A percentile compares a stretch with the other conserved stretches of the same genome.
These are phyloP conservation scores for Xylaria venustula DNA, from an alignment of 495 filamentous ascomycete genomes.

Conservation along the genomic window DNA sequence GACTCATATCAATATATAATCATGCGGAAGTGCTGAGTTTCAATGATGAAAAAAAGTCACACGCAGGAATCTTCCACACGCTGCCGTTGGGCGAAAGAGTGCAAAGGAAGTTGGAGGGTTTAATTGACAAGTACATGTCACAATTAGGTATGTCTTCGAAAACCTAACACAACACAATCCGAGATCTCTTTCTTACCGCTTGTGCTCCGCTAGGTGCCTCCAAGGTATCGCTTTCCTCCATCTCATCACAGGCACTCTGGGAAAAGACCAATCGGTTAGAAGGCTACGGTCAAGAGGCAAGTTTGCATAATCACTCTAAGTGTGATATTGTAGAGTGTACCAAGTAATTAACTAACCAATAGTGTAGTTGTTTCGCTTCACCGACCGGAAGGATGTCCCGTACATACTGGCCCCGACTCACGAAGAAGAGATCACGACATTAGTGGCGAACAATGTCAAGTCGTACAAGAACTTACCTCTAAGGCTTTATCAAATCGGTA, in stretches of 20 bases:
- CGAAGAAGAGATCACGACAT: constrained; percentile 89
- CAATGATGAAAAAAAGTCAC: constrained; percentile 55
- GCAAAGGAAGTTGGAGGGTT: constrained; percentile 79
- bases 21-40: constrained; percentile 7
- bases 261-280: constrained; percentile 48
- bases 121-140: constrained; percentile 90
- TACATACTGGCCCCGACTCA: constrained; percentile 90
- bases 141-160: constrained; percentile 56
- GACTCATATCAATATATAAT: neutral
- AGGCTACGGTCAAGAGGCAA: constrained; percentile 64
- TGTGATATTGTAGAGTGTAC: neutral
- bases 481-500: constrained; percentile 87
- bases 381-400: constrained; percentile 71
- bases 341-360: neutral
- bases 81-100: constrained; percentile 87
- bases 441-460: constrained; percentile 70
- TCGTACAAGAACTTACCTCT: constrained; percentile 87
- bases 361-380: constrained; percentile 71
- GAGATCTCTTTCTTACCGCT: neutral
- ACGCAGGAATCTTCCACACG: constrained; percentile 90
- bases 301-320: constrained; percentile 2
- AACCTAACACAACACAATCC: neutral
- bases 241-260: constrained; percentile 87
- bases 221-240: constrained; percentile 81
- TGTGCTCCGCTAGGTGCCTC: constrained; percentile 63